Conservation (phyloP, 1,139 yeast genomes). For the Arxiozyma slooffiae region DNA sequence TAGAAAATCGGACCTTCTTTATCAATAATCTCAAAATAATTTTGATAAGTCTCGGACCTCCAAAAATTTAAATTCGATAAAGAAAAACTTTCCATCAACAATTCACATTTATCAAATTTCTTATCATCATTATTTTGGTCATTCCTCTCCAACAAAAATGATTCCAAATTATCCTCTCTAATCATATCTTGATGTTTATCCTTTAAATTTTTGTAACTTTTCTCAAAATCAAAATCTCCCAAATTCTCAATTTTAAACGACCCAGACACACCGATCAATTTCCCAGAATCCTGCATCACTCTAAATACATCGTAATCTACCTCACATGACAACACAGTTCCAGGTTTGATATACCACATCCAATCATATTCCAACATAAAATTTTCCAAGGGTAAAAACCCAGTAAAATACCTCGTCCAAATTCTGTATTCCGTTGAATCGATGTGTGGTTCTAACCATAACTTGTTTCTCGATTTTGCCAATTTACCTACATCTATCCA, state of each 20-base stretch:
- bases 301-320: constrained; percentile 71
- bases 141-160: constrained; percentile 61
- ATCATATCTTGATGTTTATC: constrained; percentile 2
- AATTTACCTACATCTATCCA: constrained; percentile 53
- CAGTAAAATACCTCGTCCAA: constrained; percentile 87
- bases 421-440: constrained; percentile 57
- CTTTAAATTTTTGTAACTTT: constrained; percentile 51
- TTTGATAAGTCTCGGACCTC: constrained; percentile 58
- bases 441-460: constrained; percentile 52
- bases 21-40: constrained; percentile 62
- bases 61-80: constrained; percentile 63
- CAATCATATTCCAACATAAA: constrained; percentile 62
- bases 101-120: constrained; percentile 42
- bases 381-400: constrained; percentile 75
- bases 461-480: constrained; percentile 39
- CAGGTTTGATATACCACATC: constrained; percentile 95
- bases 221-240: constrained; percentile 73
- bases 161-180: constrained; percentile 43
- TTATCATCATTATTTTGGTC: constrained; percentile 46
- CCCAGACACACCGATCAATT: constrained; percentile 68
- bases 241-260: constrained; percentile 63
- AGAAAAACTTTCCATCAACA: constrained; percentile 44
- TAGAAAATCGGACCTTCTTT: constrained; percentile 77
- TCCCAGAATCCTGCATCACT: constrained; percentile 65
- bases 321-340: constrained; percentile 65